phyloP scores from a whole-genome alignment of 139 green algal species.

The Parachlorella kessleri region DNA sequence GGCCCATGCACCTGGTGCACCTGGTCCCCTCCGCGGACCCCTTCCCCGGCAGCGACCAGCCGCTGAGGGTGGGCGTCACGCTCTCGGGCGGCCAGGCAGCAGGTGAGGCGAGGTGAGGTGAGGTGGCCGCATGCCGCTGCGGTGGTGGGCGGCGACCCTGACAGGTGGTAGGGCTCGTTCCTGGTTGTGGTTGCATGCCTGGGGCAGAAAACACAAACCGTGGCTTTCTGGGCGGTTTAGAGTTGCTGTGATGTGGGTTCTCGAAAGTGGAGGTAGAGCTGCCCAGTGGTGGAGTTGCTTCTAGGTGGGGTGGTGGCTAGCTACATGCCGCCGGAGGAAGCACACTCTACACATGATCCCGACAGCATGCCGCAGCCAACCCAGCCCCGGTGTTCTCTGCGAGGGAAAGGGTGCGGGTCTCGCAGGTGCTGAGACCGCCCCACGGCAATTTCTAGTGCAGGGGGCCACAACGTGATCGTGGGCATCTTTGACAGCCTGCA shows the following conservation, averaged over 20 bases:
- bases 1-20: slow-evolving; percentile 6
- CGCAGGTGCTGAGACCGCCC: background rate
- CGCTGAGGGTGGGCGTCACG: slow-evolving; percentile 51
- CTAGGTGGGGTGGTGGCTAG: background rate
- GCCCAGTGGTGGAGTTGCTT: background rate
- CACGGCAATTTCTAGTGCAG: background rate
- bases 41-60: background rate
- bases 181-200: too few relatives aligned
- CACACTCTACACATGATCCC: background rate
- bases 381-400: background rate
- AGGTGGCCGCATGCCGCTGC: too few relatives aligned
- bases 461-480: slow-evolving; percentile 74
- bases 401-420: background rate
- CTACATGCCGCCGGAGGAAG: background rate
- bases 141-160: too few relatives aligned
- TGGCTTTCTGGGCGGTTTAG: too few relatives aligned
- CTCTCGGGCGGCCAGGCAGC: slow-evolving; percentile 64
- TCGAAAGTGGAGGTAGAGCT: background rate
- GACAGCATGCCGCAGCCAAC: background rate
- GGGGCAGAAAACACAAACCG: too few relatives aligned
- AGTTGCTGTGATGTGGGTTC: too few relatives aligned
- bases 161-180: too few relatives aligned
- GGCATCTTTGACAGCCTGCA: slow-evolving; percentile 60
- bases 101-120: slow-evolving; percentile 19
- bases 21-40: background rate